phyloP scores from a whole-genome alignment of 1,139 yeast species.

The Saccharomyces hybrid region DNA sequence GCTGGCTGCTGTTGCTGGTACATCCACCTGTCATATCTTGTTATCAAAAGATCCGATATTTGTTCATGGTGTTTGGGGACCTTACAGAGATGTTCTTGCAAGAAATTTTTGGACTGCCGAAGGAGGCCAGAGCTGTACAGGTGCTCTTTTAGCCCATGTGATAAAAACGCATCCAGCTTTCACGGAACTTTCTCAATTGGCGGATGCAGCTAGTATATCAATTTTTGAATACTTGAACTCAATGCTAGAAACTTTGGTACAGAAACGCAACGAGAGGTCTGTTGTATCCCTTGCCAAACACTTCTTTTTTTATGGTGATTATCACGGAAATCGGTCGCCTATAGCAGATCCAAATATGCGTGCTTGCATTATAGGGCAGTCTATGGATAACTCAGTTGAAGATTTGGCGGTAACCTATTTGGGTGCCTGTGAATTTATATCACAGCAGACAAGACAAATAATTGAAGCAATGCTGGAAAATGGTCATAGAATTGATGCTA shows the following conservation, averaged over 20 bases:
- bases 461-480: constrained; percentile 72
- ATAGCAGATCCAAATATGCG: constrained; percentile 91
- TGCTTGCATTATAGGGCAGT: constrained; percentile 87
- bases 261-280: constrained; percentile 51
- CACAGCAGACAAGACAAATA: constrained; percentile 94
- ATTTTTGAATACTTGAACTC: constrained; percentile 78
- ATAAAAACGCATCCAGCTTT: constrained; percentile 84
- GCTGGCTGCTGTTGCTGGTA: constrained; percentile 96
- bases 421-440: constrained; percentile 94
- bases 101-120: constrained; percentile 94
- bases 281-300: constrained; percentile 77
- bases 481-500: constrained; percentile 69
- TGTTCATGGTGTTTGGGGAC: constrained; percentile 98
- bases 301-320: constrained; percentile 88
- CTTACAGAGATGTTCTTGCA: constrained; percentile 85
- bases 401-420: constrained; percentile 79
- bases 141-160: constrained; percentile 88
- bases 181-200: constrained; percentile 53
- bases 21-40: constrained; percentile 93
- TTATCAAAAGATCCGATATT: constrained; percentile 79
- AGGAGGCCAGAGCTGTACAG: constrained; percentile 97
- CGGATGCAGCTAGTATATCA: constrained; percentile 60
- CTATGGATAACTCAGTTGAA: constrained; percentile 81
- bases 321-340: constrained; percentile 94
- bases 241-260: constrained; percentile 59